A percentile compares a stretch with the other conserved stretches of the same genome.
These are phyloP conservation scores for Talaromyces sp. DNA, from an alignment of 2,329 filamentous ascomycete genomes.

Conservation along the genomic window DNA sequence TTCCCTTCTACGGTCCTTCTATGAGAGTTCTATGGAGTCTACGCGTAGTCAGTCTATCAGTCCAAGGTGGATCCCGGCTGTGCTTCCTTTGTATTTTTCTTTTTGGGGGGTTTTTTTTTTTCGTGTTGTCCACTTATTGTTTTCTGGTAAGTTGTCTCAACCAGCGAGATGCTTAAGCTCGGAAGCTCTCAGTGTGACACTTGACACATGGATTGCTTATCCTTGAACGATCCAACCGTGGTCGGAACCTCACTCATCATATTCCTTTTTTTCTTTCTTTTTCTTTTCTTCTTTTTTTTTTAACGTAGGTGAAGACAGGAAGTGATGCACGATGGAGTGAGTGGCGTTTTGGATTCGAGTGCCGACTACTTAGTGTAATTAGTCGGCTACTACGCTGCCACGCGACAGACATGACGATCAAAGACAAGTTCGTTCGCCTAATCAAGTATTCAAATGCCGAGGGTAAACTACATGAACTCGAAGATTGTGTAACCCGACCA, in stretches of 20 bases:
- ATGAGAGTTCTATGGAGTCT: constrained; percentile 9
- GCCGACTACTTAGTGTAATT: background rate
- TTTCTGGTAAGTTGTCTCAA: background rate
- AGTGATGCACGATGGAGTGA: background rate
- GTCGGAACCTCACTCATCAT: background rate
- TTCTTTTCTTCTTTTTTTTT: too few relatives aligned
- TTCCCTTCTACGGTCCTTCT: constrained; percentile 5
- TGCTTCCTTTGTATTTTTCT: constrained; percentile 5
- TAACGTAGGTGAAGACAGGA: background rate
- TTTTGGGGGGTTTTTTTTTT: background rate
- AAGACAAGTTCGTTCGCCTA: too few relatives aligned
- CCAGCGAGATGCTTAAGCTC: background rate
- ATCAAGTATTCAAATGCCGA: background rate
- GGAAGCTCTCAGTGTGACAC: background rate
- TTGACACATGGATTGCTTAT: background rate
- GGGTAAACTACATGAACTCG: background rate
- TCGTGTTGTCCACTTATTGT: background rate
- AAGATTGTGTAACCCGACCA: background rate
- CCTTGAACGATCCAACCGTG: background rate
- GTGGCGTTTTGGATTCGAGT: background rate
- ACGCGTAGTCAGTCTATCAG: background rate
- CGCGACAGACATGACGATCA: background rate
- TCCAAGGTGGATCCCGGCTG: background rate
- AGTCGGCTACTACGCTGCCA: background rate
- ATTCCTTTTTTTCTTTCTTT: too few relatives aligned